Evolutionary conservation across 2,329 filamentous ascomycete species (phyloP).

Genomic region (Ramularia collo-cygni): DNA sequence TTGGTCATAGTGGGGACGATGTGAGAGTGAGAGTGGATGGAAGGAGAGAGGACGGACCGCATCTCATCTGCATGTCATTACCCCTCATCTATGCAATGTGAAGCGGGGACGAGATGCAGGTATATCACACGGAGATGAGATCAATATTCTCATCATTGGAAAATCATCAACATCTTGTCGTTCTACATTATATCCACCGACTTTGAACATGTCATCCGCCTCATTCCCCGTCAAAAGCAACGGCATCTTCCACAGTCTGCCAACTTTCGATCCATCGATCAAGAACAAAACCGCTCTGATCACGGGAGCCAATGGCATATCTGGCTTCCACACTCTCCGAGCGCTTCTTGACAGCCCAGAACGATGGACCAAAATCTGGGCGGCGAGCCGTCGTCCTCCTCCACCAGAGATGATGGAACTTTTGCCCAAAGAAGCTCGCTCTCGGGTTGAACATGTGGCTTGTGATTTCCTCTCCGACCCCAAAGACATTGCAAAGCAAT

Average conservation of each 20-base stretch:
- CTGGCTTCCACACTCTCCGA: conserved; percentile 46
- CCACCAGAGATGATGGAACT: conserved; percentile 32
- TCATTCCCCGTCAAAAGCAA: conserved; percentile 19
- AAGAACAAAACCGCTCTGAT: conserved; percentile 46
- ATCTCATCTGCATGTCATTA: no score
- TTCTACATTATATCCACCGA: no score
- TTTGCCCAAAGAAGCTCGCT: conserved; percentile 26
- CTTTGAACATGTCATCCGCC: conserved; percentile 22
- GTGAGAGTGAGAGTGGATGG: no score
- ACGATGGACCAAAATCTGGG: conserved; percentile 49
- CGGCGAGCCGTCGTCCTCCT: conserved; percentile 42
- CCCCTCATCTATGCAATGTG: no score
- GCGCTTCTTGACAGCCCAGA: conserved; percentile 41
- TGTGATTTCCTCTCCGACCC: conserved; percentile 33
- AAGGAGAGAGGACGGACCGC: no score
- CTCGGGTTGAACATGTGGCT: conserved; percentile 25
- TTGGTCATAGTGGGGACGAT: no score
- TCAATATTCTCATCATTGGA: no score
- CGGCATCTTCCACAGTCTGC: conserved; percentile 47
- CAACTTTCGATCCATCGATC: conserved; percentile 37
- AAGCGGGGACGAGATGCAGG: no score
- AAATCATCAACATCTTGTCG: no score
- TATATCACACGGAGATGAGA: no score
- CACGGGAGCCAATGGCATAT: conserved; percentile 50
- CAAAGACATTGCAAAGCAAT: conserved; percentile 31